These are phyloP conservation scores for Pascua guehoae DNA, from an alignment of 1,284 basidiomycete species.

Conservation along the genomic window DNA sequence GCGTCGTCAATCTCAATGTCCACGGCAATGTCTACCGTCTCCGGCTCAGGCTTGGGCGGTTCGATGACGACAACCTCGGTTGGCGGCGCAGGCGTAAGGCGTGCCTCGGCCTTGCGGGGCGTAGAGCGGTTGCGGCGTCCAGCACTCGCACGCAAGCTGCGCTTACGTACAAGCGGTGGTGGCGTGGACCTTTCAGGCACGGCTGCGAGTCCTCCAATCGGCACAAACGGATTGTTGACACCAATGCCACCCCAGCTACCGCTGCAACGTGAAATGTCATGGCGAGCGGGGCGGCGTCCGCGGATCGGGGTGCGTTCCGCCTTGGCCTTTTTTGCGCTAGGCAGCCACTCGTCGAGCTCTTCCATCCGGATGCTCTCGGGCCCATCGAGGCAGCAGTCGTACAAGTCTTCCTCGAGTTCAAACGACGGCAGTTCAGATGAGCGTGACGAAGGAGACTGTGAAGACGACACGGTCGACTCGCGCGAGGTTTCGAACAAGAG, in stretches of 20 bases:
- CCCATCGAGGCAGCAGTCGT: slow-evolving; percentile 22
- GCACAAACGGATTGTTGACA: slow-evolving; percentile 26
- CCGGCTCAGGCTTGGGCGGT: not conserved
- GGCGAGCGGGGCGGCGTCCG: slow-evolving; percentile 13
- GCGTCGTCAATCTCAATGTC: slow-evolving; percentile 15
- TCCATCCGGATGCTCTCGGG: slow-evolving; percentile 44
- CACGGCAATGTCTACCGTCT: slow-evolving; percentile 13
- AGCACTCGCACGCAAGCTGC: slow-evolving; percentile 12
- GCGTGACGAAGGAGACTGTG: slow-evolving; percentile 28
- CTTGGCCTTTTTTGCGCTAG: slow-evolving; percentile 12
- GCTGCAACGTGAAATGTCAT: slow-evolving; percentile 13
- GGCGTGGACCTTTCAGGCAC: slow-evolving; percentile 3
- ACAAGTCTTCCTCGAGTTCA: slow-evolving; percentile 17
- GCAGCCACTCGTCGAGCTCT: slow-evolving; percentile 43
- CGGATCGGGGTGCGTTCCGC: slow-evolving; percentile 28
- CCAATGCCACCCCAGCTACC: slow-evolving; percentile 41
- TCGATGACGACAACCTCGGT: slow-evolving; percentile 9
- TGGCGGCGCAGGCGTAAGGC: slow-evolving; percentile 8
- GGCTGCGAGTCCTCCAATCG: slow-evolving; percentile 11
- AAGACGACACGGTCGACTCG: slow-evolving; percentile 15
- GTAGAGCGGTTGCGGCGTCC: slow-evolving; percentile 12
- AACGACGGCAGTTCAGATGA: slow-evolving; percentile 27
- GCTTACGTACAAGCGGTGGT: slow-evolving; percentile 16
- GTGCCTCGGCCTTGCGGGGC: slow-evolving; percentile 11
- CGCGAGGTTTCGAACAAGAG: slow-evolving; percentile 9